Evolutionary conservation across 108 stramenopile genomes (phyloP).

Genomic region (Cyclotella atomus): DNA sequence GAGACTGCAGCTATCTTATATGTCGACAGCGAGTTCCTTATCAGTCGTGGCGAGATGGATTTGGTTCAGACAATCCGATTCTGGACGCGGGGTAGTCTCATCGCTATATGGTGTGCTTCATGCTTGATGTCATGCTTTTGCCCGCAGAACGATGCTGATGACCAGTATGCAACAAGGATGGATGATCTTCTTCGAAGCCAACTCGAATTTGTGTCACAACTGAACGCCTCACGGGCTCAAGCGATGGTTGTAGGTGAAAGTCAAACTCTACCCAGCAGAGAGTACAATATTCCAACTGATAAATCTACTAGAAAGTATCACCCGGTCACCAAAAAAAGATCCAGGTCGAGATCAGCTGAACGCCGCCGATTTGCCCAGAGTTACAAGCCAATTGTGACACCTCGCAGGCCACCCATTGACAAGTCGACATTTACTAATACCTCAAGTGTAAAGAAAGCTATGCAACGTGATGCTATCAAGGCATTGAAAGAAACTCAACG

Average conservation of each 20-base stretch:
- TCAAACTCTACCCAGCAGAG: not conserved
- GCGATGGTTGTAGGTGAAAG: conserved; percentile 4
- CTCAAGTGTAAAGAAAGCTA: not conserved
- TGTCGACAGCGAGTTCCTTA: not conserved
- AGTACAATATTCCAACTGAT: not conserved
- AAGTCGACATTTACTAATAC: not conserved
- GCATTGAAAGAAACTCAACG: conserved; percentile 6
- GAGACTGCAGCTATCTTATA: conserved; percentile 23
- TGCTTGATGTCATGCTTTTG: conserved; percentile 24
- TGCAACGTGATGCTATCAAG: not conserved
- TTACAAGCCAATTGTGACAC: not conserved
- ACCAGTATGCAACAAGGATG: conserved; percentile 7
- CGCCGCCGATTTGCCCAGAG: not conserved
- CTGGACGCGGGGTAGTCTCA: conserved; percentile 19
- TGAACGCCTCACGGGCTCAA: conserved; percentile 3
- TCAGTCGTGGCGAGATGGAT: conserved; percentile 1
- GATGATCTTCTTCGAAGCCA: conserved; percentile 30
- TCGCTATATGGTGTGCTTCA: not conserved
- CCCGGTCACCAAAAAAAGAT: not conserved
- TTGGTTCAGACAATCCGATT: conserved; percentile 7
- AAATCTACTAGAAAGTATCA: not conserved
- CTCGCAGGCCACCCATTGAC: not conserved
- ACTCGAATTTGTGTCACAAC: conserved; percentile 27
- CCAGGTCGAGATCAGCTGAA: not conserved
- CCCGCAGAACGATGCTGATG: not conserved